Evolutionary conservation across 352 stramenopile species (phyloP).

Genomic region (Globisporangium okanoganense): DNA sequence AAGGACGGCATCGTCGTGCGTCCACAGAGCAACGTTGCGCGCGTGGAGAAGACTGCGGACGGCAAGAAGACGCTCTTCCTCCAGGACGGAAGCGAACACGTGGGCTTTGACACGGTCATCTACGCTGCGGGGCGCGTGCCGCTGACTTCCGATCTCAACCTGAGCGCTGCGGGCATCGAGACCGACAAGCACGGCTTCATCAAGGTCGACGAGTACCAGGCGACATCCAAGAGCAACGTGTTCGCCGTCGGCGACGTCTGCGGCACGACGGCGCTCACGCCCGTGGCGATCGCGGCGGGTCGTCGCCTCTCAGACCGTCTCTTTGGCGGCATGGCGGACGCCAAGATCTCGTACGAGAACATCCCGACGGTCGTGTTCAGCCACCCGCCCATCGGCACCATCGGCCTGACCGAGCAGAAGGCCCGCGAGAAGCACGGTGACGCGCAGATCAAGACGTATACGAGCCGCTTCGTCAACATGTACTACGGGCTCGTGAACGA

Average conservation of each 20-base stretch:
- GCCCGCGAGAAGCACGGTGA: constrained; percentile 86
- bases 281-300: constrained; percentile 84
- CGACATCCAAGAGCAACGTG: constrained; percentile 81
- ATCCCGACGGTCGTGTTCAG: constrained; percentile 96
- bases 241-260: constrained; percentile 80
- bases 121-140: constrained; percentile 73
- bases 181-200: constrained; percentile 71
- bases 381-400: constrained; percentile 94
- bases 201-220: constrained; percentile 85
- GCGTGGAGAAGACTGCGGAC: constrained; percentile 35
- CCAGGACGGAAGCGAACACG: constrained; percentile 31
- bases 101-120: constrained; percentile 82
- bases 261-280: constrained; percentile 68
- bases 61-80: constrained; percentile 57
- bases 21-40: constrained; percentile 39
- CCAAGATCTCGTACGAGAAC: constrained; percentile 85
- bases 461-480: constrained; percentile 93
- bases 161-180: constrained; percentile 67
- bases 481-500: constrained; percentile 92
- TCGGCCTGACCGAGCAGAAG: constrained; percentile 91
- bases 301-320: constrained; percentile 82
- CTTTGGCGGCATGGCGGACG: constrained; percentile 64
- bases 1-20: constrained; percentile 50
- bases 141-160: constrained; percentile 48
- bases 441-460: constrained; percentile 93